Percentiles rank a stretch among this genome's conserved stretches.
Conservation (phyloP, 371 early-diverging fungal species). For the Entomophthora muscae region DNA sequence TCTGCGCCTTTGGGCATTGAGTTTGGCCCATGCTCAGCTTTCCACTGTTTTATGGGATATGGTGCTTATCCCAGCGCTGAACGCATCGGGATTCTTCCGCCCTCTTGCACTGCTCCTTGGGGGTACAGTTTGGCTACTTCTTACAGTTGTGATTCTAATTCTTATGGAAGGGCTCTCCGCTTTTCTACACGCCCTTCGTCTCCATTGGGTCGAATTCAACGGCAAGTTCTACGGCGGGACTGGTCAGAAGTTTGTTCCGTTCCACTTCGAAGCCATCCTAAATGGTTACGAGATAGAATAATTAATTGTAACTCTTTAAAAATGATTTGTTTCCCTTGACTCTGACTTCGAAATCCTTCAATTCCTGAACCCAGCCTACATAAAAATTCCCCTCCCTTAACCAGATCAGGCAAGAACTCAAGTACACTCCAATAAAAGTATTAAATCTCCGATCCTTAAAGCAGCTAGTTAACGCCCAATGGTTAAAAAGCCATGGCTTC, state of each 20-base stretch:
- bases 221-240: conserved; percentile 91
- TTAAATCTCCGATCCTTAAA: too few relatives aligned
- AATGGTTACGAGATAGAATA: too few relatives aligned
- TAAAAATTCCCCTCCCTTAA: too few relatives aligned
- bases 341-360: too few relatives aligned
- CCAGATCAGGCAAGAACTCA: too few relatives aligned
- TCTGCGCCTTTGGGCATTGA: conserved; percentile 99
- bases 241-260: conserved; percentile 71
- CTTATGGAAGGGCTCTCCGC: conserved; percentile 98
- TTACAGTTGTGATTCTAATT: conserved; percentile 77
- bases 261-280: conserved; percentile 16
- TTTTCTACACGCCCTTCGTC: conserved; percentile 96
- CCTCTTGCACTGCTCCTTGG: conserved; percentile 47
- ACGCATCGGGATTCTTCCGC: conserved; percentile 16
- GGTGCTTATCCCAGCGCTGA: conserved; percentile 18
- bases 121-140: conserved; percentile 62
- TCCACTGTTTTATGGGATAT: conserved; percentile 96
- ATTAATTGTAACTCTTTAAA: too few relatives aligned
- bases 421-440: too few relatives aligned
- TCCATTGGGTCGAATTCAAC: conserved; percentile 99
- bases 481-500: too few relatives aligned
- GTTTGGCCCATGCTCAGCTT: conserved; percentile 97
- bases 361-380: too few relatives aligned
- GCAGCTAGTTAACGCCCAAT: too few relatives aligned
- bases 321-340: too few relatives aligned